These are phyloP conservation scores for Xerocomus subilludens DNA, from an alignment of 1,284 basidiomycete genomes.

Conservation along the genomic window DNA sequence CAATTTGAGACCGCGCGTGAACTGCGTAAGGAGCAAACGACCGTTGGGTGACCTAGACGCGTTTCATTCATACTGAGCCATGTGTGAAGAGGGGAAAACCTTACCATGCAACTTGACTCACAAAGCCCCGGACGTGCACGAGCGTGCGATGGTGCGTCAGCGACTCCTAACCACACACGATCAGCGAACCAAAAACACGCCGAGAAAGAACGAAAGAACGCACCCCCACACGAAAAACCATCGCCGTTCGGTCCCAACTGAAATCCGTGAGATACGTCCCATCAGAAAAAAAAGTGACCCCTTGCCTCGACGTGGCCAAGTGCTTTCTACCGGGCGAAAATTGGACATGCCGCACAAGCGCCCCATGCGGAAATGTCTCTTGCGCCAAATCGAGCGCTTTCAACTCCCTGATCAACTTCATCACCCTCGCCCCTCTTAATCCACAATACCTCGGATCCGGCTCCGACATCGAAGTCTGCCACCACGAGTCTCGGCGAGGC, in stretches of 20 bases:
- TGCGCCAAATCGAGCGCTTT: conserved; percentile 66
- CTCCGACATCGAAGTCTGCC: conserved; percentile 38
- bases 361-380: conserved; percentile 55
- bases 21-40: conserved; percentile 70
- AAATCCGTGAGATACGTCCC: conserved; percentile 18
- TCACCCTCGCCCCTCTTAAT: conserved; percentile 64
- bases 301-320: conserved; percentile 54
- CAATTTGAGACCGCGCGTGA: conserved; percentile 74
- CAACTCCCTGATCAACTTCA: conserved; percentile 67
- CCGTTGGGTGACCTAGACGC: conserved; percentile 70
- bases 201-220: conserved; percentile 31
- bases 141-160: conserved; percentile 71
- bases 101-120: conserved; percentile 82
- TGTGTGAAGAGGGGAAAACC: background rate
- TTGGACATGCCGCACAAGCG: conserved; percentile 55
- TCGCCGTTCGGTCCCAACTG: conserved; percentile 81
- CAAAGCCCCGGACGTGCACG: conserved; percentile 79
- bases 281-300: background rate
- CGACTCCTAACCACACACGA: conserved; percentile 59
- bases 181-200: conserved; percentile 2
- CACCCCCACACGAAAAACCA: conserved; percentile 78
- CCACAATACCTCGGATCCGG: conserved; percentile 56
- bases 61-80: background rate
- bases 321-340: conserved; percentile 56
- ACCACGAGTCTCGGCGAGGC: conserved; percentile 49